Evolutionary conservation across 2,329 filamentous ascomycete genomes (phyloP).

Genomic region (Rhexocercosporidium sp.): DNA sequence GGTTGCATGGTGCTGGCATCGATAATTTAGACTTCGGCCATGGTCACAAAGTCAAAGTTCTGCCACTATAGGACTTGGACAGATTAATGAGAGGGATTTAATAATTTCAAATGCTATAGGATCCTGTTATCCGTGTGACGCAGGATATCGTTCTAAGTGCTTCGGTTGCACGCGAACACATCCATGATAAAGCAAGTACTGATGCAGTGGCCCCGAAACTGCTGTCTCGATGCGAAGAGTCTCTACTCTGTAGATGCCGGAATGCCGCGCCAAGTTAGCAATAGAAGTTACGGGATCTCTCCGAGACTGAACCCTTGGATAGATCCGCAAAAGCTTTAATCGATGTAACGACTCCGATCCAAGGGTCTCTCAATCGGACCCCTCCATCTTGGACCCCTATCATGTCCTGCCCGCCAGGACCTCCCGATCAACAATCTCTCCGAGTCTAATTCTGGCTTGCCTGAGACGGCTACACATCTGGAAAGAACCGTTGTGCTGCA

Average conservation of each 20-base stretch:
- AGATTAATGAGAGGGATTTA: neutral
- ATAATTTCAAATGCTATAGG: neutral
- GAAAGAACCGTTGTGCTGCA: neutral
- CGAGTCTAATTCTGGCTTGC: neutral
- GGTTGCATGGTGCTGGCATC: constrained; percentile 14
- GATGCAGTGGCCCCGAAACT: no score
- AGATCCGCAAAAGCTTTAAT: constrained; percentile 15
- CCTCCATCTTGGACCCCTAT: constrained; percentile 14
- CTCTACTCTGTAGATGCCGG: neutral
- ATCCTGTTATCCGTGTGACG: neutral
- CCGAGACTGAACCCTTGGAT: constrained; percentile 7
- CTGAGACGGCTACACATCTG: neutral
- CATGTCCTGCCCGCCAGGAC: neutral
- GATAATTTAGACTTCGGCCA: constrained; percentile 18
- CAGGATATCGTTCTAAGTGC: neutral
- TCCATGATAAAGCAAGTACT: no score
- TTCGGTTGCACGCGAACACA: no score
- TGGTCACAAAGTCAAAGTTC: constrained; percentile 24
- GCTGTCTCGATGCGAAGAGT: no score
- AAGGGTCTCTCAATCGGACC: no score
- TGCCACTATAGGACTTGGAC: neutral
- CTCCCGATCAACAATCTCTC: neutral
- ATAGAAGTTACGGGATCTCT: neutral
- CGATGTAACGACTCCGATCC: no score
- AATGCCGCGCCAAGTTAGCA: constrained; percentile 13